Evolutionary conservation across 306 rosid species (phyloP).

Genomic region (apple (Malus domestica)): ASM211411v1 NC_041803.1:9044001-9044500

Average conservation of each 20-base stretch:
- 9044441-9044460: slow-evolving; percentile 19
- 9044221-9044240: not conserved
- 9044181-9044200: slow-evolving; percentile 7
- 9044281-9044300: slow-evolving; percentile 10
- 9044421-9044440: slow-evolving; percentile 11
- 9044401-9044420: not conserved
- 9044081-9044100: slow-evolving; percentile 34
- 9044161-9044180: slow-evolving; percentile 2
- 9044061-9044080: slow-evolving; percentile 62
- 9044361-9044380: slow-evolving; percentile 14
- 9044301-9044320: slow-evolving; percentile 1
- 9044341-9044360: slow-evolving; percentile 12
- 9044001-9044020: slow-evolving; percentile 89
- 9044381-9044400: slow-evolving; percentile 13
- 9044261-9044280: slow-evolving; percentile 1
- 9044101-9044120: slow-evolving; percentile 41
- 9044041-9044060: slow-evolving; percentile 61
- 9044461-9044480: slow-evolving; percentile 11
- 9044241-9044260: not conserved
- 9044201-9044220: not conserved
- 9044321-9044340: slow-evolving; percentile 8
- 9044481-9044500: slow-evolving; percentile 5
- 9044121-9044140: slow-evolving; percentile 29
- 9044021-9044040: slow-evolving; percentile 74
- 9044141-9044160: slow-evolving; percentile 32